Evolutionary conservation across 2,329 filamentous ascomycete genomes (phyloP).

Genomic region (Venturia oleaginea): DNA sequence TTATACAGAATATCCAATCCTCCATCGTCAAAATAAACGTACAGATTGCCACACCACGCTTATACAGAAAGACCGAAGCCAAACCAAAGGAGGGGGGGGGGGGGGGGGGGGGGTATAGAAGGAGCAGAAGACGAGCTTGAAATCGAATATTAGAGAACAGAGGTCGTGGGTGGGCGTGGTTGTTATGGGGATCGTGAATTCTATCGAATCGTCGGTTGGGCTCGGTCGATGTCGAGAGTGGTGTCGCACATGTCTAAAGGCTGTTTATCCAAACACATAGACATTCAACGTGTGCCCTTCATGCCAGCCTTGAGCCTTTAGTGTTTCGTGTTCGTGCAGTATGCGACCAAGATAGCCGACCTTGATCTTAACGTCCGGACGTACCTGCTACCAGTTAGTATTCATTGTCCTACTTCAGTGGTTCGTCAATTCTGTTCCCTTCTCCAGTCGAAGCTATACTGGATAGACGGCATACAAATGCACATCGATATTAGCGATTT

Average conservation of each 20-base stretch:
- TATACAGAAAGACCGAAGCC: background rate
- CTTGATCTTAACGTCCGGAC: constrained; percentile 50
- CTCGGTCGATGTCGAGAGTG: background rate
- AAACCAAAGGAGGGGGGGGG: background rate
- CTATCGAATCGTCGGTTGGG: background rate
- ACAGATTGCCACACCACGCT: background rate
- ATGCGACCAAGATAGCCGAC: constrained; percentile 77
- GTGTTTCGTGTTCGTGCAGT: constrained; percentile 56
- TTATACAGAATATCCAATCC: background rate
- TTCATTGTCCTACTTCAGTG: too few relatives aligned
- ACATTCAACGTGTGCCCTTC: constrained; percentile 69
- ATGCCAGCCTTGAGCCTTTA: constrained; percentile 66
- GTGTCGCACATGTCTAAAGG: background rate
- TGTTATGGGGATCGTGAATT: background rate
- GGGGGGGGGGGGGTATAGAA: background rate
- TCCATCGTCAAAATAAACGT: background rate
- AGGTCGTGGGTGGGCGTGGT: background rate
- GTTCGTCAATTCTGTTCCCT: background rate
- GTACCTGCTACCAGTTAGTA: constrained; percentile 40
- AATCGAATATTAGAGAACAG: background rate
- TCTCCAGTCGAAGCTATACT: too few relatives aligned
- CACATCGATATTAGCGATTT: too few relatives aligned
- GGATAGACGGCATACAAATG: too few relatives aligned
- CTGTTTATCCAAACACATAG: constrained; percentile 44
- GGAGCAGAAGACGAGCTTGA: background rate